Evolutionary conservation across 768 basidiomycete species (phyloP).

Genomic region (Trametes villosa): DNA sequence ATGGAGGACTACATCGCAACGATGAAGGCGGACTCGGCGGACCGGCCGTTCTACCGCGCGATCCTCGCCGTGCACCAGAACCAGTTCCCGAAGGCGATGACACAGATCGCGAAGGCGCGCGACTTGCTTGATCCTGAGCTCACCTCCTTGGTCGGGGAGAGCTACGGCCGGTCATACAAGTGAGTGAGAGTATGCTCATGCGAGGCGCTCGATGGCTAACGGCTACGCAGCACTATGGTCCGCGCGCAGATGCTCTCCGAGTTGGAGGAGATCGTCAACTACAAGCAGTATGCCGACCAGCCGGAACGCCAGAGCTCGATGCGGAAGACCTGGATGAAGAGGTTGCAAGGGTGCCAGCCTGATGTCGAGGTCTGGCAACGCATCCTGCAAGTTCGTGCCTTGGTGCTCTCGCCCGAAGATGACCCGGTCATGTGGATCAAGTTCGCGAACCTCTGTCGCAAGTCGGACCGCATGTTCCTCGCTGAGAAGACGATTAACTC

Average conservation of each 20-base stretch:
- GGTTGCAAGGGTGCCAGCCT: constrained; percentile 97
- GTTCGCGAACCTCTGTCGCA: constrained; percentile 96
- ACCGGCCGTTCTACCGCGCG: constrained; percentile 94
- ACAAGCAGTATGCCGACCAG: constrained; percentile 93
- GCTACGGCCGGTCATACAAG: constrained; percentile 98
- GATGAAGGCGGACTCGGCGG: constrained; percentile 92
- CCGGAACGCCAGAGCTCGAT: constrained; percentile 90
- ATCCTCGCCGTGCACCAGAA: constrained; percentile 96
- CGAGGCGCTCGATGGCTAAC: constrained; percentile 5
- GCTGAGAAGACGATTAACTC: constrained; percentile 98
- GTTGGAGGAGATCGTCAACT: constrained; percentile 94
- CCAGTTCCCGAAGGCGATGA: constrained; percentile 88
- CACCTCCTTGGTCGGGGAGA: constrained; percentile 90
- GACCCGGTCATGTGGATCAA: constrained; percentile 99
- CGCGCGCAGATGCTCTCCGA: constrained; percentile 99
- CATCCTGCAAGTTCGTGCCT: constrained; percentile 91
- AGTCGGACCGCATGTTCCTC: constrained; percentile 90
- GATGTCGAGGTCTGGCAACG: constrained; percentile 99
- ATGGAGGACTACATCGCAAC: constrained; percentile 97
- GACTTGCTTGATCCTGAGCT: constrained; percentile 92
- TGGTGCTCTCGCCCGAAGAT: constrained; percentile 91
- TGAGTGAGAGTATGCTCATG: constrained; percentile 42
- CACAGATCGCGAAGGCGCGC: constrained; percentile 90
- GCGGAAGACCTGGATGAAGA: constrained; percentile 96
- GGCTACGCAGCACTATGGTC: constrained; percentile 76